These are phyloP conservation scores for Lactarius akahatsu DNA, from an alignment of 768 basidiomycete genomes.

Conservation along the genomic window DNA sequence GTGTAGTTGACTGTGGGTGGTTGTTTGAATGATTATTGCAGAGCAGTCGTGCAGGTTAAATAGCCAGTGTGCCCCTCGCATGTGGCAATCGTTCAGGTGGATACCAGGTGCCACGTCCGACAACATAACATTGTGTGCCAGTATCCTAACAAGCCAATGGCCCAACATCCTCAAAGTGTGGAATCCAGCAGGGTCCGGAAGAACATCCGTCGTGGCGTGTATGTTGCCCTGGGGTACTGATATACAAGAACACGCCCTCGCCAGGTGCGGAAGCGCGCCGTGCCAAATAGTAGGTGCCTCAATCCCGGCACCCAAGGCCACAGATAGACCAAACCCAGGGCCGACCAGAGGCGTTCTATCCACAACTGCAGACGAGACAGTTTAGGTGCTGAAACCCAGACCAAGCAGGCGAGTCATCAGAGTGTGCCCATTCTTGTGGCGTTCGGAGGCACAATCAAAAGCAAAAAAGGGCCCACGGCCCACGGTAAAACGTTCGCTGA, in stretches of 20 bases:
- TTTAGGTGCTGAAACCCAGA: too few species aligned
- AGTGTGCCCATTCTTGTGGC: not conserved
- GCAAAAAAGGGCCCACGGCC: not conserved
- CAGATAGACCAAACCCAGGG: not conserved
- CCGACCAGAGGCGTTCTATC: not conserved
- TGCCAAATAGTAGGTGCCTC: conserved; percentile 2
- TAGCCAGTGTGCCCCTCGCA: not conserved
- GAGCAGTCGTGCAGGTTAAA: conserved; percentile 1
- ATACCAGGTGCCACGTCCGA: conserved; percentile 11
- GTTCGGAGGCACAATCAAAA: not conserved
- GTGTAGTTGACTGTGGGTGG: not conserved
- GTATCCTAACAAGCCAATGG: not conserved
- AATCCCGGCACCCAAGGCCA: not conserved
- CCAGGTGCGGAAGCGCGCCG: not conserved
- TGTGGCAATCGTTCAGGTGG: not conserved
- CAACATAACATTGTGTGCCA: not conserved
- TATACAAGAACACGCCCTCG: not conserved
- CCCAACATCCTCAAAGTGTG: not conserved
- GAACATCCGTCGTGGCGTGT: not conserved
- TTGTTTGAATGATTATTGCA: not conserved
- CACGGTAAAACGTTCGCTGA: conserved; percentile 21
- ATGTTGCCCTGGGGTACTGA: not conserved
- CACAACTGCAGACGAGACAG: not conserved
- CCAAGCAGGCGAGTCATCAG: not conserved
- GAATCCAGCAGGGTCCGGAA: not conserved